phyloP scores from a whole-genome alignment of 1,284 basidiomycete species.

The Paramarasmius palmivorus region DNA sequence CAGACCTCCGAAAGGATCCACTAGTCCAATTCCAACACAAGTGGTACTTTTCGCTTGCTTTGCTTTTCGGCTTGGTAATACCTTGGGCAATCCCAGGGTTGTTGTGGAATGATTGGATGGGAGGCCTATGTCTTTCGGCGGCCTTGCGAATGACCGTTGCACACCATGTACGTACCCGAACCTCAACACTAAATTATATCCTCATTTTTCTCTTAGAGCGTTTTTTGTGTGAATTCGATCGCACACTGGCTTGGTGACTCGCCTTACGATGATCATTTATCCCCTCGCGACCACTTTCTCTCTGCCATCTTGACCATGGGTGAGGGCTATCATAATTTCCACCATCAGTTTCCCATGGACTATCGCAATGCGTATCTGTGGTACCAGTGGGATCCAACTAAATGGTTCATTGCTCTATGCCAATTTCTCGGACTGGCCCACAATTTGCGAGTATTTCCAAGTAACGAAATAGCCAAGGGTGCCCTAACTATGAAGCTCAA shows the following conservation, averaged over 20 bases:
- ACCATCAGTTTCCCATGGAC: conserved; percentile 69
- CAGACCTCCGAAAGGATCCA: conserved; percentile 76
- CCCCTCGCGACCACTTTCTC: conserved; percentile 81
- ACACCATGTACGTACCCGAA: conserved; percentile 72
- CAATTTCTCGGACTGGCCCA: conserved; percentile 69
- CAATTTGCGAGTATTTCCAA: conserved; percentile 81
- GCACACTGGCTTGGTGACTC: conserved; percentile 86
- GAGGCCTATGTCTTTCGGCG: conserved; percentile 81
- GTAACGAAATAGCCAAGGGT: conserved; percentile 85
- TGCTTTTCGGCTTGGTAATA: conserved; percentile 70
- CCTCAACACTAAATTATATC: conserved; percentile 7
- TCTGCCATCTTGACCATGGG: conserved; percentile 88
- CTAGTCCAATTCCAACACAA: conserved; percentile 86
- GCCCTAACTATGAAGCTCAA: conserved; percentile 84
- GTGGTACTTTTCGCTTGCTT: conserved; percentile 67
- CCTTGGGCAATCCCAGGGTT: conserved; percentile 79
- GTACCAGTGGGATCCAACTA: conserved; percentile 73
- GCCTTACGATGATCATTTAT: conserved; percentile 84
- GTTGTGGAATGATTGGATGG: conserved; percentile 81
- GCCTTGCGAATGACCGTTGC: conserved; percentile 63
- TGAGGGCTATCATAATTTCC: conserved; percentile 94
- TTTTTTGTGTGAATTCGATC: conserved; percentile 90
- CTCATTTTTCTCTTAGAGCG: conserved; percentile 47
- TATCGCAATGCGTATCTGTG: conserved; percentile 59
- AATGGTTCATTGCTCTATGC: conserved; percentile 83